phyloP scores from a whole-genome alignment of 2,329 filamentous ascomycete genomes.

The Pyricularia grisea region DNA sequence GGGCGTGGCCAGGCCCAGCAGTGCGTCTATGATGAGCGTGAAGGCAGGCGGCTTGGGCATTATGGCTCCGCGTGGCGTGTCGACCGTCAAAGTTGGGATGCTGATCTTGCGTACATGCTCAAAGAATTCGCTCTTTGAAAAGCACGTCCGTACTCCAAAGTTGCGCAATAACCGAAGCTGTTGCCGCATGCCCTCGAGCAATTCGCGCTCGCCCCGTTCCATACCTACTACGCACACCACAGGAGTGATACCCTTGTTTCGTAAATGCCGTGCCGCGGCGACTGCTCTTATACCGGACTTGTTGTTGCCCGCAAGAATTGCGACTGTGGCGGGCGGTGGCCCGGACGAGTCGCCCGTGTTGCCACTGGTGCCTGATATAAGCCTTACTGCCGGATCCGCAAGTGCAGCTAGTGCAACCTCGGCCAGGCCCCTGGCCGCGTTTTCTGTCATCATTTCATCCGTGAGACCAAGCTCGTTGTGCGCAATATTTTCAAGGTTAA shows the following conservation, averaged over 20 bases:
- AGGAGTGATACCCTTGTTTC: constrained; percentile 72
- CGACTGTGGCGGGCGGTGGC: constrained; percentile 28
- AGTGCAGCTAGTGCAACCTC: constrained; percentile 69
- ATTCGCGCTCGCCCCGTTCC: constrained; percentile 68
- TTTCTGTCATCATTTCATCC: constrained; percentile 87
- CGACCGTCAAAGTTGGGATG: constrained; percentile 24
- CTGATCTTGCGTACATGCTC: constrained; percentile 44
- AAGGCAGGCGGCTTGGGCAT: constrained; percentile 53
- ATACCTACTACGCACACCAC: constrained; percentile 78
- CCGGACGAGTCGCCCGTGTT: background rate
- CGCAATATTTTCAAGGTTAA: constrained; percentile 86
- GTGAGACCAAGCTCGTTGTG: constrained; percentile 78
- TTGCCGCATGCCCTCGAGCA: constrained; percentile 69
- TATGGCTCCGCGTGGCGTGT: constrained; percentile 22
- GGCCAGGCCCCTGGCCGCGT: constrained; percentile 79
- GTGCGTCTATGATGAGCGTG: constrained; percentile 78
- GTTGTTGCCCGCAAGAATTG: constrained; percentile 93
- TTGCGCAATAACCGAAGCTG: constrained; percentile 79
- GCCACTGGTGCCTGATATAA: constrained; percentile 34
- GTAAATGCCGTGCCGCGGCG: constrained; percentile 76
- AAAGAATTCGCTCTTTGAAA: constrained; percentile 51
- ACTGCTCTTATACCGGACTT: constrained; percentile 78
- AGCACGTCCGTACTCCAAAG: constrained; percentile 62
- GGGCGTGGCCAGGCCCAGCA: constrained; percentile 76
- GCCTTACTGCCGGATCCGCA: constrained; percentile 49